Evolutionary conservation across 495 filamentous ascomycete genomes (phyloP).

Genomic region (Penicillium nucicola): DNA sequence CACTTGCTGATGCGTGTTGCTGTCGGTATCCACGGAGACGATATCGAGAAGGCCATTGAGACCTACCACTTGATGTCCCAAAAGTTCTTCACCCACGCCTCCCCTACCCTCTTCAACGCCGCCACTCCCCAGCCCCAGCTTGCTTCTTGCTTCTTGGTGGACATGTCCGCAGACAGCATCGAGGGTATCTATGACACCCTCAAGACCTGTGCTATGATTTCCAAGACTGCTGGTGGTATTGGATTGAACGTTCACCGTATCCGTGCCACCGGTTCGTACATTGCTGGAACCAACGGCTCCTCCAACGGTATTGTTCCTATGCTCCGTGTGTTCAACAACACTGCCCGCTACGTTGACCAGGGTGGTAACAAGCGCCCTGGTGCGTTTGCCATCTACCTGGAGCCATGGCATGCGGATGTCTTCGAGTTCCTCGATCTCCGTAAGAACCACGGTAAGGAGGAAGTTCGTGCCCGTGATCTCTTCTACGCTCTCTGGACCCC

Average conservation of each 20-base stretch:
- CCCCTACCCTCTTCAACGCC: conserved; percentile 95
- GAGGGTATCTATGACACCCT: conserved; percentile 98
- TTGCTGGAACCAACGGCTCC: conserved; percentile 93
- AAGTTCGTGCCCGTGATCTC: conserved; percentile 92
- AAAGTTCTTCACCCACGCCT: conserved; percentile 97
- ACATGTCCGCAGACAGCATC: conserved; percentile 99
- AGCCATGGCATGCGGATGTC: conserved; percentile 98
- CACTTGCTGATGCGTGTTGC: conserved; percentile 99
- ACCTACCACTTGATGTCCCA: conserved; percentile 98
- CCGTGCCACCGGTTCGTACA: conserved; percentile 94
- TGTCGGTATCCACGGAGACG: conserved; percentile 91
- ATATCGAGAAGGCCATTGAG: conserved; percentile 91
- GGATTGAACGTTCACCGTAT: conserved; percentile 95
- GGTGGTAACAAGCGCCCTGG: conserved; percentile 99
- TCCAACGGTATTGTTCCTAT: conserved; percentile 98
- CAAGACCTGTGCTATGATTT: conserved; percentile 99
- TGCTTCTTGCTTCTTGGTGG: conserved; percentile 95
- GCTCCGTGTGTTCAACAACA: conserved; percentile 99
- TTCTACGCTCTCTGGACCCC: conserved; percentile 99
- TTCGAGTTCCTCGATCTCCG: conserved; percentile 96
- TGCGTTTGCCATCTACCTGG: conserved; percentile 98
- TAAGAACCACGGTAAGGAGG: conserved; percentile 99
- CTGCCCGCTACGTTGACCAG: conserved; percentile 96
- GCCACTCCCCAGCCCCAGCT: conserved; percentile 91
- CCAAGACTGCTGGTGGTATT: conserved; percentile 97